Base-by-base conservation (phyloP, 2,329 filamentous ascomycete species). In the Colletotrichum camelliae region DNA sequence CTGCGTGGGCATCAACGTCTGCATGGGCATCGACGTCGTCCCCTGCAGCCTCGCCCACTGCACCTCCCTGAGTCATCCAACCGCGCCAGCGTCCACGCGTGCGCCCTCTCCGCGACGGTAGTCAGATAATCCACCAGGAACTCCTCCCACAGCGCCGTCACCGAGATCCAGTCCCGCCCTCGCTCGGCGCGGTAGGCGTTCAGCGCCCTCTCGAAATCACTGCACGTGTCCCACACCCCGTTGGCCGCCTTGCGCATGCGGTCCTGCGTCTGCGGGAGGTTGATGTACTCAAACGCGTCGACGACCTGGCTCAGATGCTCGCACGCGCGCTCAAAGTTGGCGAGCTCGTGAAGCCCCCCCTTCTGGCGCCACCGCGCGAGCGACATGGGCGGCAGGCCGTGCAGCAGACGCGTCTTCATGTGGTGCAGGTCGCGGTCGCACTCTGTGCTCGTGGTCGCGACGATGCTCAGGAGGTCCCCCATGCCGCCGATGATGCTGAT, bases 131-230 rank as follows among this genome's bases (percentile, higher is more conserved):
- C 71, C 35, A 64, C 71, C 21, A 74, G 16, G 12, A 57, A 74
- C 60, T 74, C 71, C 39, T 74, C 71, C 71, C 71, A 74, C 18
- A 64, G 8, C 24, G 71, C 71, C 39, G 71, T 74, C 10, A 64
- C 39, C 21, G 39, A 33, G 7, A 70, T 21, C 5, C 27, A 18
- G 4, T 31, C 12, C 12, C 57, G 39, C 1, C 43, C 58, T 3
- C 43, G 43, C 43, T 24, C 13, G 7, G 16, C 12, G 9, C 71
- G 67, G 3, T 74, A 64, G 8, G 58, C 67, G 66, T 64, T 70
- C 13, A 74, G 67, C 4, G 71, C 71, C 15, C 18, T 29, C 43
- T 57, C 31, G 15, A 74, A 74, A 58, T 69, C 57, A 1, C 58
- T 29, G 1, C 66, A 70, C 4, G 71, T 67, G 15, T 52, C 33